Evolutionary conservation across 2,329 filamentous ascomycete genomes (phyloP).

Genomic region (Hymenoscyphus occultus): DNA sequence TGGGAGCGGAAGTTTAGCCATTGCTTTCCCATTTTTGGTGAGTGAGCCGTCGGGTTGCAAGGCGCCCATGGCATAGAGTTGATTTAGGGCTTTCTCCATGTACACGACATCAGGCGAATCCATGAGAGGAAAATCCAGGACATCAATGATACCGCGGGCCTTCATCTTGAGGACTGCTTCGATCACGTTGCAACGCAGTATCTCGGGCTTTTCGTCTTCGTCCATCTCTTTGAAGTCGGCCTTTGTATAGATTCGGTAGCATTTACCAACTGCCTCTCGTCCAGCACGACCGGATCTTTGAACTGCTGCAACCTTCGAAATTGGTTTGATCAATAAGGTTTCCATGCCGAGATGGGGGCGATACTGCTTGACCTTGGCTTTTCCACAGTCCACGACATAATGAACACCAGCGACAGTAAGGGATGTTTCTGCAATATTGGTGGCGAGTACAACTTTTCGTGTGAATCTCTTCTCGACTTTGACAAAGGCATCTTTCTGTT

Average conservation of each 20-base stretch:
- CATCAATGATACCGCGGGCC: constrained; percentile 78
- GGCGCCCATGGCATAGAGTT: constrained; percentile 76
- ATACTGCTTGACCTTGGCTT: constrained; percentile 92
- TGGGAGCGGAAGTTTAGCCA: constrained; percentile 80
- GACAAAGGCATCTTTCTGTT: constrained; percentile 82
- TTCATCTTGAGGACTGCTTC: constrained; percentile 91
- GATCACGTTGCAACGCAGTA: constrained; percentile 83
- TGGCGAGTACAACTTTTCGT: constrained; percentile 86
- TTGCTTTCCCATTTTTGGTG: constrained; percentile 68
- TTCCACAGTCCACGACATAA: constrained; percentile 88
- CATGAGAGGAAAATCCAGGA: constrained; percentile 80
- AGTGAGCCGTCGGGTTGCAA: constrained; percentile 70
- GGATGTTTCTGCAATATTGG: constrained; percentile 98
- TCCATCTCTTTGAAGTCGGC: constrained; percentile 67
- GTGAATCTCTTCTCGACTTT: constrained; percentile 69
- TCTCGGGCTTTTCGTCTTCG: constrained; percentile 79
- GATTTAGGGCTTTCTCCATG: constrained; percentile 76
- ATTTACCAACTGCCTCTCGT: constrained; percentile 86
- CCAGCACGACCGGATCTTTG: constrained; percentile 90
- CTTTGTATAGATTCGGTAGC: constrained; percentile 85
- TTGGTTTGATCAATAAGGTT: constrained; percentile 83
- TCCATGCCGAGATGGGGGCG: constrained; percentile 81
- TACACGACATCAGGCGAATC: constrained; percentile 75
- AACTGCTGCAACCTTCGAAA: constrained; percentile 89
- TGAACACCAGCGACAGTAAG: constrained; percentile 92